Conservation (phyloP, 202 grass and related monocot genomes). For the Carex sylvatica region DNA sequence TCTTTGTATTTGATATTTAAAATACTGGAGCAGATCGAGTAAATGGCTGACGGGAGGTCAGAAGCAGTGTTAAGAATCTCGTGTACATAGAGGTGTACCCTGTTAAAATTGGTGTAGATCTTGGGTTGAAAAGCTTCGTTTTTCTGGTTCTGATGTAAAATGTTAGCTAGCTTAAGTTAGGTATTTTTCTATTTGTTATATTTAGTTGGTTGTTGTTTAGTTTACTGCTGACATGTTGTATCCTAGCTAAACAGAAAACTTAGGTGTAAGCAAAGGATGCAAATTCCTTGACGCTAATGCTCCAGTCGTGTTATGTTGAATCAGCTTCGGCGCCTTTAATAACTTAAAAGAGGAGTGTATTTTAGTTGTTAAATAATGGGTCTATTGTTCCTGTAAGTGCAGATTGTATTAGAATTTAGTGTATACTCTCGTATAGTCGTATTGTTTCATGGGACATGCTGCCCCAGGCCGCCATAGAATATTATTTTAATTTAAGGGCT, state of each 20-base stretch:
- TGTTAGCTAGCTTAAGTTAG: slow-evolving; percentile 21
- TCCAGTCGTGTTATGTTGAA: neutral
- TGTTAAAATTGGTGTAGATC: slow-evolving; percentile 28
- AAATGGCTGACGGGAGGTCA: slow-evolving; percentile 42
- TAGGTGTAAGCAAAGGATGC: slow-evolving; percentile 22
- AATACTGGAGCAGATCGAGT: slow-evolving; percentile 42
- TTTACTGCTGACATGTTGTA: slow-evolving; percentile 26
- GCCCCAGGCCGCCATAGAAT: neutral
- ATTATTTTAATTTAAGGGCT: neutral
- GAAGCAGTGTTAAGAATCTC: slow-evolving; percentile 10
- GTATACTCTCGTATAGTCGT: neutral
- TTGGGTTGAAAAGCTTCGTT: slow-evolving; percentile 26
- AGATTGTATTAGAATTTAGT: slow-evolving; percentile 3
- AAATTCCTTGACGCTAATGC: slow-evolving; percentile 13
- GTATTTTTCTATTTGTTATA: slow-evolving; percentile 22
- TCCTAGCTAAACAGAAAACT: slow-evolving; percentile 24
- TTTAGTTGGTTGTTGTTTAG: slow-evolving; percentile 5
- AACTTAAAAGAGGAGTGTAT: slow-evolving; percentile 7
- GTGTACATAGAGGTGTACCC: slow-evolving; percentile 24
- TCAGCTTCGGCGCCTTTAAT: slow-evolving; percentile 5
- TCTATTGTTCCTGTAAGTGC: slow-evolving; percentile 1
- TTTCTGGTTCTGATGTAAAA: slow-evolving; percentile 23
- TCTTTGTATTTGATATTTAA: slow-evolving; percentile 14
- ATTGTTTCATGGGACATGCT: neutral
- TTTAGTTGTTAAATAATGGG: slow-evolving; percentile 20